phyloP scores from a whole-genome alignment of 768 basidiomycete species.

The Lactarius trivialis region DNA sequence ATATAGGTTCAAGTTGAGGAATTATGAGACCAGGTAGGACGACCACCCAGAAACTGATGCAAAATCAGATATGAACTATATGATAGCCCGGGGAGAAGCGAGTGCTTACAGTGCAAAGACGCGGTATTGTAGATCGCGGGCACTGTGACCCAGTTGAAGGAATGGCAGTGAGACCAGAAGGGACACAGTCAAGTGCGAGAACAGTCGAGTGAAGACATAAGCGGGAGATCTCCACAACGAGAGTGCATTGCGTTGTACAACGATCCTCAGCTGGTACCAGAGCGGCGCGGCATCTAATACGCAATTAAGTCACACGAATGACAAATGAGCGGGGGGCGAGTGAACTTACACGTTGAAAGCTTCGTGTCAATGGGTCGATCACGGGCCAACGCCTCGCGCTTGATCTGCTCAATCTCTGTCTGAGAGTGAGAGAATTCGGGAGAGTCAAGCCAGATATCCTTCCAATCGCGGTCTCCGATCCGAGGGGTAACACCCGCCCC shows the following conservation, averaged over 20 bases:
- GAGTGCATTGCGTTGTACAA: conserved; percentile 60
- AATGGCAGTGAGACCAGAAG: conserved; percentile 73
- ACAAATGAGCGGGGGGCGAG: too few species aligned
- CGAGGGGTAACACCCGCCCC: conserved; percentile 74
- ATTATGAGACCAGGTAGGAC: conserved; percentile 75
- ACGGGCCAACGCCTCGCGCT: conserved; percentile 24
- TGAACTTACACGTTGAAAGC: conserved; percentile 10
- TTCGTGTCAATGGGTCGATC: neutral
- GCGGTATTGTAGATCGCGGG: conserved; percentile 71
- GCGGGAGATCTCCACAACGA: conserved; percentile 81
- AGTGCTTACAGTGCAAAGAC: conserved; percentile 57
- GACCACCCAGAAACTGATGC: conserved; percentile 46
- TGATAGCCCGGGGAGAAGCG: too few species aligned
- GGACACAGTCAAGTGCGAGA: conserved; percentile 65
- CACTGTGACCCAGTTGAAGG: conserved; percentile 61
- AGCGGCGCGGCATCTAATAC: conserved; percentile 51
- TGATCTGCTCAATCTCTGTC: conserved; percentile 40
- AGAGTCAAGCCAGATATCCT: conserved; percentile 76
- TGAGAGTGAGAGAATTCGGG: conserved; percentile 40
- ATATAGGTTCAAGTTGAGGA: conserved; percentile 76
- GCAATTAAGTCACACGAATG: conserved; percentile 32
- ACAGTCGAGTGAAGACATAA: conserved; percentile 79
- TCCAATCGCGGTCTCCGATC: conserved; percentile 80
- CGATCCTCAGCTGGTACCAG: conserved; percentile 63
- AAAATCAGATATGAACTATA: neutral